Evolutionary conservation across 805 yeast genomes (phyloP), one percentile per base, ranked within the genome.

Genomic region (Kluyveromyces siamensis): DNA sequence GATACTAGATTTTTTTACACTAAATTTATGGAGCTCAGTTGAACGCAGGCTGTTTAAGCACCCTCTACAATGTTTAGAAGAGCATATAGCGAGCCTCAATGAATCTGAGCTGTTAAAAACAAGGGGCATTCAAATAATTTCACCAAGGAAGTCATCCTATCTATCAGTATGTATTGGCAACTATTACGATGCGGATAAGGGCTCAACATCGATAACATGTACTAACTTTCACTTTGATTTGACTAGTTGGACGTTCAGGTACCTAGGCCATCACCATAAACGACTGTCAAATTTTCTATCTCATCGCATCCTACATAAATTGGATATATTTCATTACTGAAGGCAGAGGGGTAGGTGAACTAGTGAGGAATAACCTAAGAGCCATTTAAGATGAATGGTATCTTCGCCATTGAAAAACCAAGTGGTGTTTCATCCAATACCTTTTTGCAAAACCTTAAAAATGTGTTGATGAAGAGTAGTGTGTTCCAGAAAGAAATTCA

Each of bases 341-440:
- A 27, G 35, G 35, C 13, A 36, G 16, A 27, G 16, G 16, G 10
- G 8, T 37, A 16, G 16, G 14, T 8, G 30, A 21, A 17, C 21
- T 4, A 2, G 11, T 30, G 35, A 30, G 35, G 14, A 30, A 30
- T 10, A 27, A 30, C 14, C 14, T 30, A 30, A 30, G 35, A 30
- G 14, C 4, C 8, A 30, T 13, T 11, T 30, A 48, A 53, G 9
- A 87, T 91, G 96, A 87, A 89, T 59, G 98, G 99, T 41, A 77
- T 93, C 1, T 87, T 91, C 72, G 98, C 98, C 8, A 78, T 91
- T 40, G 83, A 84, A 54, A 91, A 91, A 63, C 98, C 98, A 0
- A 69, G 81, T 14, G 97, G 97, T 0, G 75, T 86, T 11, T 73
- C 95, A 1, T 89, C 97, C 0, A 78, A 89, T 17, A 78, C 83